phyloP scores from a whole-genome alignment of 2,329 filamentous ascomycete genomes.

The Stachybotrys echinatus region DNA sequence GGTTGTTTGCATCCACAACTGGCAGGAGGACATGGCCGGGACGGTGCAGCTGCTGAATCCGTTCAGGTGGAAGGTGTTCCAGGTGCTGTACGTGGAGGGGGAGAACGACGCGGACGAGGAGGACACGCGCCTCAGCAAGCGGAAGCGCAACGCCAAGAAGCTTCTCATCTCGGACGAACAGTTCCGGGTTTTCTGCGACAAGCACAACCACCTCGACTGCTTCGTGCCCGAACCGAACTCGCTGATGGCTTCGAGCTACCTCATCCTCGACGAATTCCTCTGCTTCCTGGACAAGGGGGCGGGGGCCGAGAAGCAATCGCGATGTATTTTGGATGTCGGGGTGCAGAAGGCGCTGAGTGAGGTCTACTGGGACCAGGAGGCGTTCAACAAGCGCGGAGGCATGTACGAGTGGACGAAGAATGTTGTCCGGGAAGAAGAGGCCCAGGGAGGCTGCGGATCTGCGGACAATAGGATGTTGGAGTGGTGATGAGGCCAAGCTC shows the following conservation, averaged over 20 bases:
- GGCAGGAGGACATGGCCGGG: conserved; percentile 41
- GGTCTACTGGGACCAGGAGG: conserved; percentile 39
- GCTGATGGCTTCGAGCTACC: conserved; percentile 44
- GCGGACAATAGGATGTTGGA: background rate
- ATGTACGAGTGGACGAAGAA: conserved; percentile 39
- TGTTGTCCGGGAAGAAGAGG: background rate
- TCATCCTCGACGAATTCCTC: conserved; percentile 47
- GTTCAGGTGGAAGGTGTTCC: conserved; percentile 52
- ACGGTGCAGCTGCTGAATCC: conserved; percentile 33
- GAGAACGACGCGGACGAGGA: conserved; percentile 40
- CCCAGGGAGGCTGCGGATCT: background rate
- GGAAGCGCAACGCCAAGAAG: conserved; percentile 32
- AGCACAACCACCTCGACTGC: conserved; percentile 32
- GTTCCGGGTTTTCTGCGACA: conserved; percentile 38
- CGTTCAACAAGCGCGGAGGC: conserved; percentile 37
- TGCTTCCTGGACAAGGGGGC: conserved; percentile 41
- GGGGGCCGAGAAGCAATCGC: conserved; percentile 20
- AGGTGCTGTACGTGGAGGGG: conserved; percentile 44
- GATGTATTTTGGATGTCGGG: conserved; percentile 38
- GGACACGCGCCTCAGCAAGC: conserved; percentile 8
- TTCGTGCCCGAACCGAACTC: conserved; percentile 45
- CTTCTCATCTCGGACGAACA: conserved; percentile 42
- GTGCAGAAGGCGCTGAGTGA: conserved; percentile 37
- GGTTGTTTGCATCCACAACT: conserved; percentile 44
- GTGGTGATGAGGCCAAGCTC: background rate